Evolutionary conservation across 371 early-diverging fungal genomes (phyloP), one percentile per base, ranked within the genome.

Genomic region (Mucor indicus): DNA sequence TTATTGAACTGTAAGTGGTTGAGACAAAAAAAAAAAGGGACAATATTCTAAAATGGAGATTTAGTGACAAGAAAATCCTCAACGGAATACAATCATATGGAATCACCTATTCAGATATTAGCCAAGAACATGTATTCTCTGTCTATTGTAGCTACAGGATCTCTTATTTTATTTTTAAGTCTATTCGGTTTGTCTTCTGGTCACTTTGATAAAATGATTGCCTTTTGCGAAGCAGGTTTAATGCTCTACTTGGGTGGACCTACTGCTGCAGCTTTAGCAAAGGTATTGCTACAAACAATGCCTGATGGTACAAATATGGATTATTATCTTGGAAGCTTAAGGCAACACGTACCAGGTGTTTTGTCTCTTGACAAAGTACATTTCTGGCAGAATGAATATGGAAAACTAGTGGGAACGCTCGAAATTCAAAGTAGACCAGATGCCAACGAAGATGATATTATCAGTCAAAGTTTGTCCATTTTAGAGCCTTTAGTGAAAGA

Each of bases 351-450:
- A 9, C 58, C 58, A 12, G 17, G 35, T 19, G 54, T 62, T 3
- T 12, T 62, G 12, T 50, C 58, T 10, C 43, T 62, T 1, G 63
- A 57, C 37, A 53, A 52, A 44, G 54, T 72, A 1, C 79, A 79
- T 63, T 68, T 79, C 20, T 79, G 79, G 79, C 73, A 70, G 40
- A 79, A 72, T 38, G 69, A 75, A 0, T 67, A 65, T 41, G 72
- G 71, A 8, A 75, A 75, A 48, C 40, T 62, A 32, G 59, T 79
- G 23, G 79, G 77, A 2, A 75, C 79, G 0, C 12, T 71, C 20
- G 59, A 69, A 32, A 53, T 79, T 15, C 55, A 59, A 9, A 61
- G 65, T 9, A 55, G 54, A 15, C 67, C 65, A 16, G 73, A 67
- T 12, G 59, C 75, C 8, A 65, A 77, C 21, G 79, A 79, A 47